These are phyloP conservation scores for Wallacemonas sp. DNA, from an alignment of 208 protist species.

Conservation along the genomic window DNA sequence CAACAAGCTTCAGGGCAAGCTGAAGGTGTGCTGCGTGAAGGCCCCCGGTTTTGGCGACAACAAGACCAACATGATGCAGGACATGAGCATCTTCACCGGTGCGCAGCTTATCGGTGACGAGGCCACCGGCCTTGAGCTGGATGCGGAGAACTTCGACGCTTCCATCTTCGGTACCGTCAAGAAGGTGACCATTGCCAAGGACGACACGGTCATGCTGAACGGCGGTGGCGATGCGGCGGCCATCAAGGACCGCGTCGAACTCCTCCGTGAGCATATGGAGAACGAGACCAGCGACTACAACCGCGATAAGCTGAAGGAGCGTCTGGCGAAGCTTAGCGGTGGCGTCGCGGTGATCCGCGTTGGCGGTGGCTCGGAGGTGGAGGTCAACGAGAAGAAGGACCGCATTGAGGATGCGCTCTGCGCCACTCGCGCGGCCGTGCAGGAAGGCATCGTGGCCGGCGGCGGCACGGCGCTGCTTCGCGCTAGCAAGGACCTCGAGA, in stretches of 20 bases:
- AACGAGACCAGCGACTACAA: slow-evolving; percentile 95
- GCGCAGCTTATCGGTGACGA: slow-evolving; percentile 92
- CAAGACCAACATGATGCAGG: slow-evolving; percentile 97
- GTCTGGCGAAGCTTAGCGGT: slow-evolving; percentile 97
- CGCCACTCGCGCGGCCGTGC: slow-evolving; percentile 98
- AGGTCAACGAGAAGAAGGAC: slow-evolving; percentile 99
- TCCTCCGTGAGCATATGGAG: slow-evolving; percentile 91
- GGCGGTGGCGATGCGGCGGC: slow-evolving; percentile 89
- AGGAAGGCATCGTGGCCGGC: slow-evolving; percentile 99
- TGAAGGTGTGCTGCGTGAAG: slow-evolving; percentile 95
- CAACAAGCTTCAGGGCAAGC: slow-evolving; percentile 88
- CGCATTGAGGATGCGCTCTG: slow-evolving; percentile 98
- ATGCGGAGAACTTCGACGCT: slow-evolving; percentile 73
- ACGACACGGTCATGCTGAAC: slow-evolving; percentile 98
- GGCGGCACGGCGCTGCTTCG: slow-evolving; percentile 97
- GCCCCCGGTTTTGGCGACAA: slow-evolving; percentile 99
- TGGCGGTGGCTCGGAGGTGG: slow-evolving; percentile 98
- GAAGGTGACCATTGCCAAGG: slow-evolving; percentile 94
- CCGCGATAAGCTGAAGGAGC: slow-evolving; percentile 97
- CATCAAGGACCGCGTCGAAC: slow-evolving; percentile 94
- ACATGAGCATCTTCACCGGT: slow-evolving; percentile 99
- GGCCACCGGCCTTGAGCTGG: slow-evolving; percentile 88
- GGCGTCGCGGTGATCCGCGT: slow-evolving; percentile 97
- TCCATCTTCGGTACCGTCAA: slow-evolving; percentile 69
- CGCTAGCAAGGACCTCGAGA: slow-evolving; percentile 83